Conservation (phyloP, 805 yeast species). For the Torulaspora maleeae region DNA sequence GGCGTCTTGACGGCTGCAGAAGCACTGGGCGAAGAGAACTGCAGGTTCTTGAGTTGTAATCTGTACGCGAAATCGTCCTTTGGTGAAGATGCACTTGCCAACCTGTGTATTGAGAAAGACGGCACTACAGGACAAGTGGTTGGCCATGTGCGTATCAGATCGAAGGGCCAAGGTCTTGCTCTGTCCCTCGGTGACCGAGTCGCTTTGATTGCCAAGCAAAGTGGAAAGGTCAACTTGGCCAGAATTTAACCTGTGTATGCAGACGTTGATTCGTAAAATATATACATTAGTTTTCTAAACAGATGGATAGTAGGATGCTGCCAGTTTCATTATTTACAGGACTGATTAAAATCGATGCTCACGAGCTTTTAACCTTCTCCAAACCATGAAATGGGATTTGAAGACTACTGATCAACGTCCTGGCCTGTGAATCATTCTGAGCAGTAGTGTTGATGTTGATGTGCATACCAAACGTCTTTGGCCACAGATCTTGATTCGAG, state of each 20-base stretch:
- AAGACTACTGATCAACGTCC: conserved; percentile 72
- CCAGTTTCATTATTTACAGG: conserved; percentile 5
- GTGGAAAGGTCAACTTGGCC: conserved; percentile 37
- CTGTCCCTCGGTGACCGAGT: conserved; percentile 91
- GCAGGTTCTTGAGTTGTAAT: conserved; percentile 81
- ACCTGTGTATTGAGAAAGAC: conserved; percentile 84
- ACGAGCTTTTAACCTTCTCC: conserved; percentile 13
- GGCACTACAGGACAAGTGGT: conserved; percentile 62
- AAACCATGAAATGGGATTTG: conserved; percentile 71
- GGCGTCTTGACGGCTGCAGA: conserved; percentile 89
- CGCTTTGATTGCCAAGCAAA: conserved; percentile 69
- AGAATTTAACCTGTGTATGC: conserved; percentile 23
- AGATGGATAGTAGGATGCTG: background rate
- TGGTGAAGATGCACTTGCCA: conserved; percentile 97
- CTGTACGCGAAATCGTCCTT: conserved; percentile 86
- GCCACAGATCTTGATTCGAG: conserved; percentile 84
- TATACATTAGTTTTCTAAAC: background rate
- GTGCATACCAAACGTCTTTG: conserved; percentile 79
- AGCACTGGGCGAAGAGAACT: conserved; percentile 78
- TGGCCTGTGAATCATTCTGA: conserved; percentile 84
- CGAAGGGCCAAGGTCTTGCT: conserved; percentile 97
- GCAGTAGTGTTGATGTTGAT: conserved; percentile 83
- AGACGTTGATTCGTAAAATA: conserved; percentile 1
- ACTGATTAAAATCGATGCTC: background rate
- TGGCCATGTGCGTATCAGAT: conserved; percentile 94